Evolutionary conservation across 1,284 basidiomycete species (phyloP).

Genomic region (Cutaneotrichosporon curvatum): DNA sequence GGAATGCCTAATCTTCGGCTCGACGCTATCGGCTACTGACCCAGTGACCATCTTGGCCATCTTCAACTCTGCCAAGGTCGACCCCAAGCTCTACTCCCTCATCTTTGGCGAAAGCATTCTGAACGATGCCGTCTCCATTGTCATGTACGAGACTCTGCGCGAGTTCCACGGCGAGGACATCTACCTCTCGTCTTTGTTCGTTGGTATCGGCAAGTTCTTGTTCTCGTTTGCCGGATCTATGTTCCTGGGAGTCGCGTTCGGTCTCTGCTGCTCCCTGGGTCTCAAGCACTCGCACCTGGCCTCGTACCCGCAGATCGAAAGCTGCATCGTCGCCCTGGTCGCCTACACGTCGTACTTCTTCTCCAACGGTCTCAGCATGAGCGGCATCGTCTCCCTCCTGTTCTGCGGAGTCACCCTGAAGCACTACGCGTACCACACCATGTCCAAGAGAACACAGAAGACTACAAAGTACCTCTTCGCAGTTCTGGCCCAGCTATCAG

Average conservation of each 20-base stretch:
- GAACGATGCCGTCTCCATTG: conserved; percentile 98
- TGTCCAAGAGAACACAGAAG: conserved; percentile 89
- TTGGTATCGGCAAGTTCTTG: conserved; percentile 92
- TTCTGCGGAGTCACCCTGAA: conserved; percentile 99
- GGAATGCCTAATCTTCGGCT: conserved; percentile 94
- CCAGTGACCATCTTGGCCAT: conserved; percentile 98
- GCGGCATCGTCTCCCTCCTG: conserved; percentile 92
- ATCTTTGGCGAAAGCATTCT: conserved; percentile 97
- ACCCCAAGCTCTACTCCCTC: conserved; percentile 93
- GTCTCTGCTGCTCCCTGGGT: conserved; percentile 79
- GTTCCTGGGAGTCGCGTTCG: conserved; percentile 85
- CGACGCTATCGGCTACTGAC: conserved; percentile 93
- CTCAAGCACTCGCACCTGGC: conserved; percentile 90
- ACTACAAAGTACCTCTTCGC: conserved; percentile 95
- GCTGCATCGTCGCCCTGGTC: conserved; percentile 85
- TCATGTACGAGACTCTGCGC: conserved; percentile 97
- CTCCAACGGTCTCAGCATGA: conserved; percentile 89
- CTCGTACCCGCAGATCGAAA: conserved; percentile 84
- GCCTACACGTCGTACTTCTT: conserved; percentile 99
- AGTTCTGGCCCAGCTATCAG: conserved; percentile 84
- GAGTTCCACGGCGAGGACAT: conserved; percentile 81
- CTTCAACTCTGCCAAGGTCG: conserved; percentile 97
- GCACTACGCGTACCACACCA: conserved; percentile 98
- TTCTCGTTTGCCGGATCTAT: conserved; percentile 91
- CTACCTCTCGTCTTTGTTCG: conserved; percentile 80